Conservation (phyloP, 1,284 basidiomycete species). For the Chiua sp. region DNA sequence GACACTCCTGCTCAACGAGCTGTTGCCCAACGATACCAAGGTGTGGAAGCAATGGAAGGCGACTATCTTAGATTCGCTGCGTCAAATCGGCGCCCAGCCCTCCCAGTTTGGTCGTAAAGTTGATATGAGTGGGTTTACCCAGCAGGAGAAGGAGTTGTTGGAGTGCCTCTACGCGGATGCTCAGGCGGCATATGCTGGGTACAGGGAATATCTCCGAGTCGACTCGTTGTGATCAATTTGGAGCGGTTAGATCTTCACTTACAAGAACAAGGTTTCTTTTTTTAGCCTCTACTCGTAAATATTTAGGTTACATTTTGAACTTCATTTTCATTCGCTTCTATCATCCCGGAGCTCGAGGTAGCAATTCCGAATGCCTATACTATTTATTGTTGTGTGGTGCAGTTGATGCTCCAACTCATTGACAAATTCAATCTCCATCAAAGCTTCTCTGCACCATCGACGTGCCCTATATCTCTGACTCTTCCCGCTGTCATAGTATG, state of each 20-base stretch:
- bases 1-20: slow-evolving; percentile 20
- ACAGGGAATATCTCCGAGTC: slow-evolving; percentile 7
- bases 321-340: neutral
- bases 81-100: neutral
- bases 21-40: slow-evolving; percentile 33
- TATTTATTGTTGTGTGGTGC: no score
- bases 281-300: neutral
- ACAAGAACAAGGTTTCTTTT: neutral
- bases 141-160: slow-evolving; percentile 18
- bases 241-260: no score
- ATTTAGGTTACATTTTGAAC: neutral
- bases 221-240: slow-evolving; percentile 2
- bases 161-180: slow-evolving; percentile 26
- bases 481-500: no score
- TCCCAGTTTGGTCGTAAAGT: slow-evolving; percentile 9
- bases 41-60: slow-evolving; percentile 33
- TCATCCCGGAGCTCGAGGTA: no score
- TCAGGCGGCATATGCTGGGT: slow-evolving; percentile 19
- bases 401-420: no score
- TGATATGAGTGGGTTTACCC: slow-evolving; percentile 6
- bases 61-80: slow-evolving; percentile 12
- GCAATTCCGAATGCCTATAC: no score
- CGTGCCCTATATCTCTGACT: no score
- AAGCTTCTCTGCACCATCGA: no score
- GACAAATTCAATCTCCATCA: no score